Conservation (phyloP, 305 asterid genomes). For the Petunia hybrid region DNA sequence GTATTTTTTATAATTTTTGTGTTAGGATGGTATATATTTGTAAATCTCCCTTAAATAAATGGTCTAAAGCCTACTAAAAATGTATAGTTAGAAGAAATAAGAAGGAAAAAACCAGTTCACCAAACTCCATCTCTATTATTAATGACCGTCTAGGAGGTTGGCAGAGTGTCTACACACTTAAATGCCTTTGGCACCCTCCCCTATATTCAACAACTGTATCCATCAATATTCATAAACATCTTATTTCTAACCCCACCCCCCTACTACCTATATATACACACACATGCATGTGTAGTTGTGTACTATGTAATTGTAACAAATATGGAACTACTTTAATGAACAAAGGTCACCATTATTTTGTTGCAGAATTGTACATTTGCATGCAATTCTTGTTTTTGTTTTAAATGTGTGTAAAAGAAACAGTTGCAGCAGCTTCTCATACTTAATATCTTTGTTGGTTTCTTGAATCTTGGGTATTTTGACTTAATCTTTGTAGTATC, state of each 20-base stretch:
- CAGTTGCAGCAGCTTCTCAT: not conserved
- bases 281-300: conserved; percentile 24
- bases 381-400: conserved; percentile 44
- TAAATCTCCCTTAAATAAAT: no score
- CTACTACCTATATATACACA: not conserved
- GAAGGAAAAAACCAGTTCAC: not conserved
- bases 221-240: conserved; percentile 51
- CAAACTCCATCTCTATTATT: conserved; percentile 38
- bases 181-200: conserved; percentile 63
- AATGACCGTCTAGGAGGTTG: conserved; percentile 72
- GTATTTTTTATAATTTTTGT: no score
- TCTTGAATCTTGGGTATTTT: conserved; percentile 38
- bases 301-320: conserved; percentile 18
- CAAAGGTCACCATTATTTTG: conserved; percentile 36
- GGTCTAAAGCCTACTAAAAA: no score
- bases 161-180: conserved; percentile 48
- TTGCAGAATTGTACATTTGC: conserved; percentile 35
- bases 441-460: conserved; percentile 27
- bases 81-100: no score
- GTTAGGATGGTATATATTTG: no score
- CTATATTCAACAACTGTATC: conserved; percentile 55
- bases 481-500: conserved; percentile 44
- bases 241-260: conserved; percentile 35
- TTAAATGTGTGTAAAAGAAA: conserved; percentile 7
- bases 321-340: conserved; percentile 38